phyloP scores from a whole-genome alignment of 2,329 filamentous ascomycete species.

The Microcyclospora tardicrescens region DNA sequence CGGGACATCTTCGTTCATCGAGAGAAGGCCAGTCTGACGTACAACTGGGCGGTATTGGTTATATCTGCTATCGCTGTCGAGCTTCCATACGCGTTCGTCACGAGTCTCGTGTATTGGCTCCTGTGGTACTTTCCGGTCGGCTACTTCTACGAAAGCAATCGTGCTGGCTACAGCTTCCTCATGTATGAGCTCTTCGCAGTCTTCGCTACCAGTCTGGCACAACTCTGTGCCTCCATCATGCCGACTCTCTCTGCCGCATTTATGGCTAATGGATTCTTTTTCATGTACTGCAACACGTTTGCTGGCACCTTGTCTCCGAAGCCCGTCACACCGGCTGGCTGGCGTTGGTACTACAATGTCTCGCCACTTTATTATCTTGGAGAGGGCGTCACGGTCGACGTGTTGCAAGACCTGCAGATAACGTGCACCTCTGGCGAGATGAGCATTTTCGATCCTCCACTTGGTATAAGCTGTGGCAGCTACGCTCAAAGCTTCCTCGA shows the following conservation, averaged over 20 bases:
- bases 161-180: not conserved
- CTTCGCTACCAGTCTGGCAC: not conserved
- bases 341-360: not conserved
- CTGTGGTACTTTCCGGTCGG: not conserved
- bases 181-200: not conserved
- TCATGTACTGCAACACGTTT: no score
- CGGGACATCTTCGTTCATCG: constrained; percentile 46
- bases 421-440: not conserved
- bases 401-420: not conserved
- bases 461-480: not conserved
- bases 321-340: not conserved
- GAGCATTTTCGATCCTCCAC: not conserved
- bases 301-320: not conserved
- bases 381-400: not conserved
- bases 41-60: constrained; percentile 63
- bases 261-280: not conserved
- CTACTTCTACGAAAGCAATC: not conserved
- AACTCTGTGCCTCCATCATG: not conserved
- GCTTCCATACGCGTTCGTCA: constrained; percentile 50
- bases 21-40: constrained; percentile 53
- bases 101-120: not conserved
- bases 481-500: not conserved
- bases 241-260: not conserved
- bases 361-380: not conserved
- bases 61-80: constrained; percentile 58